Evolutionary conservation across 1,139 yeast genomes (phyloP), one percentile per base, ranked within the genome.

Genomic region (Yamadazyma dendronema): DNA sequence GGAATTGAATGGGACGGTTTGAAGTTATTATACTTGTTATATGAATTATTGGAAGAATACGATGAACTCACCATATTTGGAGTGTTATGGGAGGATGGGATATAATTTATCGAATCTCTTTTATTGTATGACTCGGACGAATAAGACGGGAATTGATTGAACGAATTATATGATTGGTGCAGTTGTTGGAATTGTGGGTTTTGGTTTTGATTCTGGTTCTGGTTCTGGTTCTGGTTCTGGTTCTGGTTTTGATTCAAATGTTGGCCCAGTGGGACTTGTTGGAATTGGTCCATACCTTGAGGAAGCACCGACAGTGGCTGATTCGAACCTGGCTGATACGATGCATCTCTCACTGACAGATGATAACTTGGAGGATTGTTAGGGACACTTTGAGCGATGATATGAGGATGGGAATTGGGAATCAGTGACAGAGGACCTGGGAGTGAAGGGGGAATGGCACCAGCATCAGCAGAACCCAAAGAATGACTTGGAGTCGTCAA

Each of bases 41-140:
- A 71, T 25, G 72, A 63, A 44, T 62, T 64, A 44, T 61, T 61
- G 10, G 74, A 67, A 10, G 69, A 57, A 51, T 74, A 74, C 4
- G 79, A 73, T 10, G 70, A 61, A 43, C 75, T 67, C 13, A 77
- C 71, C 32, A 67, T 76, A 31, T 73, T 73, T 4, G 83, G 84
- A 2, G 81, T 74, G 52, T 77, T 74, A 51, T 77, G 82, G 35
- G 70, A 61, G 14, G 69, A 57, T 9, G 75, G 74, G 15, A 70
- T 63, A 46, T 65, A 69, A 47, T 62, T 61, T 47, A 62, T 41
- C 39, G 65, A 54, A 38, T 63, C 57, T 28, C 38, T 33, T 30
- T 36, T 37, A 14, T 28, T 23, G 15, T 17, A 36, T 3, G 40
- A 33, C 21, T 40, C 41, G 3, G 33, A 37, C 4, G 39, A 13